Evolutionary conservation across 164 flowering plant species (phyloP), one percentile per base, ranked within the genome.

Genomic region (Tetrastigma voinierianum): DNA sequence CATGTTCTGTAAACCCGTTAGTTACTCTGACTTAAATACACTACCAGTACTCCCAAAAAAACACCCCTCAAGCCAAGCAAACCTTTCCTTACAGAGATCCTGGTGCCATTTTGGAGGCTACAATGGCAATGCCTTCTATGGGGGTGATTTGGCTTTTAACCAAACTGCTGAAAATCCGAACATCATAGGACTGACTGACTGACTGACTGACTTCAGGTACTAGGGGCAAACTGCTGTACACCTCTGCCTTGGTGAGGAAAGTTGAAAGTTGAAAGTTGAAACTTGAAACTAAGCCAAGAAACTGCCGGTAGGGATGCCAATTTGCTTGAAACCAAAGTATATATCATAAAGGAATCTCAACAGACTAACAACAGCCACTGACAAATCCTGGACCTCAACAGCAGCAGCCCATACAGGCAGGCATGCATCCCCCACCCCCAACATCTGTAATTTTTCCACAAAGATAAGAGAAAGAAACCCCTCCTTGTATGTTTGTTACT

Each of bases 401-500:
- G 46, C 65, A n/a, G n/a, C n/a, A n/a, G n/a, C 51, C 44, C 51
- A 24, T 13, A 32, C 40, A 32, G 5, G 40, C 40, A 32, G n/a
- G n/a, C n/a, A n/a, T n/a, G n/a, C n/a, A n/a, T n/a, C n/a, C n/a
- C n/a, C n/a, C n/a, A n/a, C n/a, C 19, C 45, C 20, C n/a, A 32
- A 32, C 40, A 32, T 4, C 40, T 32, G 40, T 32, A 32, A 32
- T 32, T n/a, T n/a, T n/a, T 52, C 32, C 48, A 48, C 20, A 32
- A 32, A 32, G 40, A n/a, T 32, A 32, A 32, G 40, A 32, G 57
- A 67, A 16, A 14, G 23, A 54, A 23, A 55, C 3, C 24, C 23
- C 7, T 66, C n/a, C n/a, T n/a, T n/a, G n/a, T n/a, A n/a, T 52
- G 70, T 62, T 53, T 23, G 21, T 56, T 51, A 40, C 46, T 53